phyloP scores from a whole-genome alignment of 495 filamentous ascomycete genomes.

The Copromyces sp. region DNA sequence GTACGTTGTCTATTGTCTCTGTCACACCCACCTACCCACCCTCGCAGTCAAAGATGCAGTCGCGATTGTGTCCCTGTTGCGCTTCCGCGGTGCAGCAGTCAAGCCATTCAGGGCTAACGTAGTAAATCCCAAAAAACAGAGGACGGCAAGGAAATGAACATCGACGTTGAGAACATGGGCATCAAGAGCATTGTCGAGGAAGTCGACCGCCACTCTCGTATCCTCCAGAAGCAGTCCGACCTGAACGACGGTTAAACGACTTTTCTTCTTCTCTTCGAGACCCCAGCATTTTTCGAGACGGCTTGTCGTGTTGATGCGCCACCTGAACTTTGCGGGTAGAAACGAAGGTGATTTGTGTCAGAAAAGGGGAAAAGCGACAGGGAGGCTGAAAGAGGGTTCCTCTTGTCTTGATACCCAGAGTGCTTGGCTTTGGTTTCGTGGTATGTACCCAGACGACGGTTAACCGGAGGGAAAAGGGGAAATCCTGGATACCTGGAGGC shows the following conservation, averaged over 20 bases:
- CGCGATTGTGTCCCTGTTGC: too few relatives aligned
- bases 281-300: too few relatives aligned
- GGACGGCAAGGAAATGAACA: constrained; percentile 68
- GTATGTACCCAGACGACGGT: not conserved
- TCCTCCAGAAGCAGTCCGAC: constrained; percentile 70
- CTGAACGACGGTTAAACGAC: constrained; percentile 45
- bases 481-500: not conserved
- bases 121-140: constrained; percentile 36
- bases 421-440: not conserved
- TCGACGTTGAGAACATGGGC: constrained; percentile 63
- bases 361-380: not conserved
- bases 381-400: not conserved
- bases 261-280: not conserved
- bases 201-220: constrained; percentile 78
- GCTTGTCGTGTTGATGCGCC: not conserved
- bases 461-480: not conserved
- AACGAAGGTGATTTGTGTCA: not conserved
- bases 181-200: constrained; percentile 84
- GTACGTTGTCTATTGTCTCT: constrained; percentile 37
- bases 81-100: too few relatives aligned
- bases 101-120: not conserved
- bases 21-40: not conserved
- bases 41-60: not conserved
- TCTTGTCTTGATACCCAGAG: not conserved
- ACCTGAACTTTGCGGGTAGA: not conserved